A percentile compares a stretch with the other conserved stretches of the same genome.
Conservation (phyloP, 208 protist genomes). For the Trypanosoma scelopori region DNA sequence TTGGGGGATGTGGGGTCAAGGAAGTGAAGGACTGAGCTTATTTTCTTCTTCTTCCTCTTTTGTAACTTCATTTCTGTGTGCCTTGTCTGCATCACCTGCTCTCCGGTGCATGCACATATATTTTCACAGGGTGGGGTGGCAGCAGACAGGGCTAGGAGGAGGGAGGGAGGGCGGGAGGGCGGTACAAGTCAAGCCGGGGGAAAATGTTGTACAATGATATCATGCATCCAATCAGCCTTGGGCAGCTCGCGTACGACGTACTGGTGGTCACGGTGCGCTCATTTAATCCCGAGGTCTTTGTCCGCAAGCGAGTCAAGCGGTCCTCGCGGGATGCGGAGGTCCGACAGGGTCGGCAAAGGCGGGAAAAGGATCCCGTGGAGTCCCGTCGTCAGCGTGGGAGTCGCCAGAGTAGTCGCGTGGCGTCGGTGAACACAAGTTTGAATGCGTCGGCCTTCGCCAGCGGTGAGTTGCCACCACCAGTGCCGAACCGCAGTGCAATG, state of each 20-base stretch:
- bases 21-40: too few species aligned
- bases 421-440: conserved; percentile 20
- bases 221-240: conserved; percentile 63
- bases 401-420: conserved; percentile 4
- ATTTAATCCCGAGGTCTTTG: conserved; percentile 61
- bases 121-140: too few species aligned
- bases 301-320: conserved; percentile 34
- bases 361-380: neutral
- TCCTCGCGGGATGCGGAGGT: neutral
- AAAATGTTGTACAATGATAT: conserved; percentile 35
- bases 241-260: conserved; percentile 33
- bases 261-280: conserved; percentile 42
- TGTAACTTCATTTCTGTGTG: too few species aligned
- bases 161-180: too few species aligned
- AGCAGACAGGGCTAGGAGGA: too few species aligned
- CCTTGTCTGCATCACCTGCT: too few species aligned
- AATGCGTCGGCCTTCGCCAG: conserved; percentile 12
- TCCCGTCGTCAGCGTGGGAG: conserved; percentile 5
- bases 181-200: too few species aligned
- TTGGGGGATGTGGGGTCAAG: too few species aligned
- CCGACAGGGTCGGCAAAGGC: neutral
- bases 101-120: too few species aligned
- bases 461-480: conserved; percentile 15
- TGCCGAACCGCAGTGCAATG: conserved; percentile 1
- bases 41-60: too few species aligned